Conservation (phyloP, 2,329 filamentous ascomycete genomes). For the Colletotrichum lupini region DNA sequence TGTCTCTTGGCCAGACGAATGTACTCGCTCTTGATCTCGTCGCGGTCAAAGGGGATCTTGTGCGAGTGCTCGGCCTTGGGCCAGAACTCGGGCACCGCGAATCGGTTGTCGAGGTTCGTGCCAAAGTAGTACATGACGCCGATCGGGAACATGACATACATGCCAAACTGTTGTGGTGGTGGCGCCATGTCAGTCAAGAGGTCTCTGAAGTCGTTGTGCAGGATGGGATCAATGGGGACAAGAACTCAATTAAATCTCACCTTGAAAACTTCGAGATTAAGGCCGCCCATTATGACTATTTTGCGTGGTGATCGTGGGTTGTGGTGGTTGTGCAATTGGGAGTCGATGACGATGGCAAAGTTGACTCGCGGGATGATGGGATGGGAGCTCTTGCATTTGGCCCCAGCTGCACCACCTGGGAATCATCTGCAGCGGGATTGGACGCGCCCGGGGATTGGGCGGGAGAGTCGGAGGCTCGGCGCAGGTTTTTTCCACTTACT, state of each 20-base stretch:
- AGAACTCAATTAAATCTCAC: conserved; percentile 54
- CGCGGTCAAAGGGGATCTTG: conserved; percentile 78
- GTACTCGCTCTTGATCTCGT: conserved; percentile 87
- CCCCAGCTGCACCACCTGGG: conserved; percentile 1
- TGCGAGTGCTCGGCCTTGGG: conserved; percentile 83
- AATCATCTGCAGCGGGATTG: conserved; percentile 30
- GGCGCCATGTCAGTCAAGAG: conserved; percentile 8
- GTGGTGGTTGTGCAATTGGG: not conserved
- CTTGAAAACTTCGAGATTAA: conserved; percentile 92
- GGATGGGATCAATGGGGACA: not conserved
- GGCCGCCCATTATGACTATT: conserved; percentile 69
- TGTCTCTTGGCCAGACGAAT: conserved; percentile 73
- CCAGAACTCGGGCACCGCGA: conserved; percentile 93
- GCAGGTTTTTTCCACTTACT: conserved; percentile 28
- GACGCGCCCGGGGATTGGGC: conserved; percentile 11
- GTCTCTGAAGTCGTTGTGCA: too few species aligned
- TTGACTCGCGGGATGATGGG: conserved; percentile 9
- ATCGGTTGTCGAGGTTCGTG: conserved; percentile 94
- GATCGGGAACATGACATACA: conserved; percentile 99
- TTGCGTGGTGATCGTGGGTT: not conserved
- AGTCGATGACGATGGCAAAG: conserved; percentile 17
- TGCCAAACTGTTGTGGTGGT: conserved; percentile 77
- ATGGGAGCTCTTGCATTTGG: conserved; percentile 8
- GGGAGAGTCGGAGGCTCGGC: conserved; percentile 25
- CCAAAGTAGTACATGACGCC: conserved; percentile 99